A percentile compares a stretch with the other conserved stretches of the same genome.
Conservation (phyloP, 371 early-diverging fungal genomes). For the Zopfochytrium polystomum region DNA sequence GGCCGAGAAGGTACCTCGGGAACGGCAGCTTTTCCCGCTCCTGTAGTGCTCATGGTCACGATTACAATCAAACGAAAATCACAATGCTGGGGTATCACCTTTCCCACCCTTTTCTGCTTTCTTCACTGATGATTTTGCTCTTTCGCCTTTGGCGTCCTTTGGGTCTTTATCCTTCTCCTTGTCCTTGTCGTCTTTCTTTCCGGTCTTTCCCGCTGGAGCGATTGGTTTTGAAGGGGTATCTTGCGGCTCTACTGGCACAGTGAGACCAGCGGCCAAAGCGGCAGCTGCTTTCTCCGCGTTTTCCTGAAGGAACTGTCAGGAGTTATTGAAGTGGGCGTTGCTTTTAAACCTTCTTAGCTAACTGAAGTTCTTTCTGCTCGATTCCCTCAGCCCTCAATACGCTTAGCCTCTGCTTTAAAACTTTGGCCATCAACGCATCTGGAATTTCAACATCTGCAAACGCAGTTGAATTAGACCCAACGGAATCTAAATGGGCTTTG, state of each 20-base stretch:
- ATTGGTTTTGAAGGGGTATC: slow-evolving; percentile 15
- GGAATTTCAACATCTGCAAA: slow-evolving; percentile 26
- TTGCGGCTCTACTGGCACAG: slow-evolving; percentile 8
- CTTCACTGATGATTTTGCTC: slow-evolving; percentile 30
- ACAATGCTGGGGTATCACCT: slow-evolving; percentile 4
- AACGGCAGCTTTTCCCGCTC: slow-evolving; percentile 17
- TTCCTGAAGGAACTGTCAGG: no score
- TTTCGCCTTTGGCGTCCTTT: slow-evolving; percentile 26
- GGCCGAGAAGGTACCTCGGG: slow-evolving; percentile 31
- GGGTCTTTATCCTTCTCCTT: slow-evolving; percentile 23
- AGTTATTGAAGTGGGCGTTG: not conserved
- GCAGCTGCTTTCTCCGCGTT: no score
- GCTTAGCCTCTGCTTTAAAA: slow-evolving; percentile 34
- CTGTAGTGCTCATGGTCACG: no score
- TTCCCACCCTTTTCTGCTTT: slow-evolving; percentile 18
- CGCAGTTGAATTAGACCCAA: slow-evolving; percentile 17
- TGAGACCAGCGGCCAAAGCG: no score
- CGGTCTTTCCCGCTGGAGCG: slow-evolving; percentile 3
- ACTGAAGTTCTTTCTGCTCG: slow-evolving; percentile 27
- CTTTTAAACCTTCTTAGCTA: slow-evolving; percentile 7
- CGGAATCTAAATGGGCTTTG: slow-evolving; percentile 37
- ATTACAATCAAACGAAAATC: not conserved
- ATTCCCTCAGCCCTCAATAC: slow-evolving; percentile 44
- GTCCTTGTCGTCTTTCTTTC: slow-evolving; percentile 26
- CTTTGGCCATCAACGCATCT: slow-evolving; percentile 32